These are phyloP conservation scores for Macrolepiota fuliginosa DNA, from an alignment of 768 basidiomycete genomes.

Conservation along the genomic window DNA sequence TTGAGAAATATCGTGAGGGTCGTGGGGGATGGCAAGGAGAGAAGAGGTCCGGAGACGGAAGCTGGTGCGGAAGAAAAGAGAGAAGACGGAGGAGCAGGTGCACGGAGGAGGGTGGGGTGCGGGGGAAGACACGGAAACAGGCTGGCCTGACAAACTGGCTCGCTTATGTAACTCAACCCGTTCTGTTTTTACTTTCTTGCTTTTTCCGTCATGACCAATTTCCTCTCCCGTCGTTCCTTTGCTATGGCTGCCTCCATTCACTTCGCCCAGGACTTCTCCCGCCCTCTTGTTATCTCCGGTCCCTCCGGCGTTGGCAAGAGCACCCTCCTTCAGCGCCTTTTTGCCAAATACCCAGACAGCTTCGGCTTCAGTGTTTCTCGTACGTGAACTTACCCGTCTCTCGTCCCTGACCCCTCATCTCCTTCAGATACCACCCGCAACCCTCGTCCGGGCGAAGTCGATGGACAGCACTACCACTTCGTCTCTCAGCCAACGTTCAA, in stretches of 20 bases:
- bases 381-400: slow-evolving; percentile 33
- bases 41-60: not conserved
- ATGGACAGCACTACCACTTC: slow-evolving; percentile 89
- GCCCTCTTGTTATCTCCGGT: slow-evolving; percentile 86
- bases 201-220: slow-evolving; percentile 1
- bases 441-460: slow-evolving; percentile 76
- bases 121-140: slow-evolving; percentile 8
- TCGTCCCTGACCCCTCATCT: slow-evolving; percentile 13
- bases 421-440: slow-evolving; percentile 81
- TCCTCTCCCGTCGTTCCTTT: not conserved
- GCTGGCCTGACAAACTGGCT: not conserved
- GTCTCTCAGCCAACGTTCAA: slow-evolving; percentile 70
- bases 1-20: slow-evolving; percentile 23
- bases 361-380: slow-evolving; percentile 96
- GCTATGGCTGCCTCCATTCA: not conserved
- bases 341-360: slow-evolving; percentile 74
- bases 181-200: not conserved
- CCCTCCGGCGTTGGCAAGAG: slow-evolving; percentile 96
- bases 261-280: slow-evolving; percentile 34
- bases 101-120: slow-evolving; percentile 6
- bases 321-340: slow-evolving; percentile 81
- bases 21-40: not conserved
- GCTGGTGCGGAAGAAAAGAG: not conserved
- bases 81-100: not conserved
- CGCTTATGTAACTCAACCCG: slow-evolving; percentile 9